Evolutionary conservation across 2,329 filamentous ascomycete genomes (phyloP), one percentile per base, ranked within the genome.

Genomic region (Bipolaris zeicola): DNA sequence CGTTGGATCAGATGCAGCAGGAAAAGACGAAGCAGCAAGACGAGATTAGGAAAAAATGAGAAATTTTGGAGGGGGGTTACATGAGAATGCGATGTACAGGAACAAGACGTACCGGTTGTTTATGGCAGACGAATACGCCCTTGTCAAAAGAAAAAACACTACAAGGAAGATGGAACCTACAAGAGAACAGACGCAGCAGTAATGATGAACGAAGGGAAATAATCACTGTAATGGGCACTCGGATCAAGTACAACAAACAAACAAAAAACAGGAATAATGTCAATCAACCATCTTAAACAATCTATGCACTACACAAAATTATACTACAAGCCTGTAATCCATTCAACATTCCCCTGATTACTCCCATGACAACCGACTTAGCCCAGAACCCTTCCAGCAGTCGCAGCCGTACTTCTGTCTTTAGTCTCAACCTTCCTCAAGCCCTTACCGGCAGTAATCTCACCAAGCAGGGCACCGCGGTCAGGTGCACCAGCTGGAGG

Each of bases 401-500:
- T 82, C 50, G 87, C 76, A 49, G 91, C 84, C 45, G 68, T 77
- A 76, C 93, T 97, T 76, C 88, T 88, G 76, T 99, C 95, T 76
- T 91, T 93, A 1, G 95, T 98, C 74, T 89, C 81, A 22, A 92
- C 92, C 83, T 98, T 98, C 81, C 84, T 92, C 72, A 99, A 80
- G 2, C 87, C 77, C 76, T 77, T 92, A 41, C 95, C 94, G 60
- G 86, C 79, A 72, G 94, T 88, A 60, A 99, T 98, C 74, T 96
- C 87, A 57, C 87, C 88, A 62, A 99, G 77, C 69, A 99, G 82
- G 1, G 87, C 85, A 58, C 84, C 80, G 24, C 82, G 78, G 62
- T 77, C 64, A 3, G 70, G 64, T 43, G 63, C 62, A 11, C 70
- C 72, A 41, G 62, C 69, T 62, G 69, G 58, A 53, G 66, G 28